These are phyloP conservation scores for Dactylis glomerata DNA, from an alignment of 176 grass and related monocot genomes.

Conservation along the genomic window DNA sequence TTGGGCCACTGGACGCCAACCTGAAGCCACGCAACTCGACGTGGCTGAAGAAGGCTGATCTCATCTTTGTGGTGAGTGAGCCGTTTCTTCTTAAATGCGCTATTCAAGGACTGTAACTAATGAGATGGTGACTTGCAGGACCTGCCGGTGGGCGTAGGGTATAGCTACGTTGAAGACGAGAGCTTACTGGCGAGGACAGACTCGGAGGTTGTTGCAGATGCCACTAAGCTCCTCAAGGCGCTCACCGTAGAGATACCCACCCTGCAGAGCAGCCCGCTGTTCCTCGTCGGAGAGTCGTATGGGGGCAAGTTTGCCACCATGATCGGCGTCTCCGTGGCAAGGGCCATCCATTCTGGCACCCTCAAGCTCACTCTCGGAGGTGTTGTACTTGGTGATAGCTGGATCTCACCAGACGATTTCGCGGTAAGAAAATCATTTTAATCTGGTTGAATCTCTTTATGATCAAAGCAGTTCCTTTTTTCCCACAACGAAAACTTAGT, in stretches of 20 bases:
- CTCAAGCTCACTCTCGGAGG: slow-evolving; percentile 69
- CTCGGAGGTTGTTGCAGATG: slow-evolving; percentile 47
- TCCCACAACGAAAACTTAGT: not conserved
- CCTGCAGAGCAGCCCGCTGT: slow-evolving; percentile 61
- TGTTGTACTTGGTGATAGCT: slow-evolving; percentile 72
- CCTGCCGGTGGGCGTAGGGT: slow-evolving; percentile 80
- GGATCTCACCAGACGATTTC: slow-evolving; percentile 79
- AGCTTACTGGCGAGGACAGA: slow-evolving; percentile 61
- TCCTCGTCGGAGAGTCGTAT: slow-evolving; percentile 75
- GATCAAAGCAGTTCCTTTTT: not conserved
- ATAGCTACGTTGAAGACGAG: slow-evolving; percentile 50
- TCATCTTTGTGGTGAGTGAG: slow-evolving; percentile 69
- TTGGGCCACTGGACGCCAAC: slow-evolving; percentile 57
- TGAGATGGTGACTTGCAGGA: slow-evolving; percentile 37
- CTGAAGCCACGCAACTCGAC: slow-evolving; percentile 63
- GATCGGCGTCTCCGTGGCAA: slow-evolving; percentile 45
- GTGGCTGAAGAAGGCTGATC: slow-evolving; percentile 73
- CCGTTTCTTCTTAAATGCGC: not conserved
- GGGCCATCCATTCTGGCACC: slow-evolving; percentile 39
- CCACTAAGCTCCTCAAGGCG: slow-evolving; percentile 47
- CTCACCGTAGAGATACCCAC: slow-evolving; percentile 33
- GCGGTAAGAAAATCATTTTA: slow-evolving; percentile 13
- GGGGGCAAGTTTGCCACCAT: slow-evolving; percentile 79
- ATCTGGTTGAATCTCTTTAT: not conserved
- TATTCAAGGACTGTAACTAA: not conserved